Evolutionary conservation across 2,329 filamentous ascomycete genomes (phyloP).

Genomic region (Lojkania enalia): DNA sequence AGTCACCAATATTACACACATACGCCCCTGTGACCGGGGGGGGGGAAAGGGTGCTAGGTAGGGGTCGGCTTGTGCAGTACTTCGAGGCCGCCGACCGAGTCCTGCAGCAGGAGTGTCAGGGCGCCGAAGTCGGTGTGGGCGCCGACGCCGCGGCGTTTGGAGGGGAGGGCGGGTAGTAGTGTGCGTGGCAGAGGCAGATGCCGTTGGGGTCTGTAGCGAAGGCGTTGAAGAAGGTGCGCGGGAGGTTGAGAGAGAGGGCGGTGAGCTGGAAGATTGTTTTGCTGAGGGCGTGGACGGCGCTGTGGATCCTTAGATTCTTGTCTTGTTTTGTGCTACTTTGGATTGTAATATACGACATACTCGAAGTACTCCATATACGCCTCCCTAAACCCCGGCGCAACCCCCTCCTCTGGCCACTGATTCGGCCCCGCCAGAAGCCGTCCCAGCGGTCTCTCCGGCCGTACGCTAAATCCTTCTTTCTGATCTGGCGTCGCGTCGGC

Average conservation of each 20-base stretch:
- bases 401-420: slow-evolving; percentile 29
- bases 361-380: slow-evolving; percentile 32
- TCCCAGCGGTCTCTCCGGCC: slow-evolving; percentile 23
- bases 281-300: slow-evolving; percentile 17
- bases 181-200: slow-evolving; percentile 15
- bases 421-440: slow-evolving; percentile 13
- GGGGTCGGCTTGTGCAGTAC: slow-evolving; percentile 51
- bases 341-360: slow-evolving; percentile 3
- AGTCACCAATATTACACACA: slow-evolving; percentile 46
- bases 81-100: slow-evolving; percentile 55
- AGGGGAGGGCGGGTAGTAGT: slow-evolving; percentile 43
- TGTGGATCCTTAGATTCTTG: slow-evolving; percentile 3
- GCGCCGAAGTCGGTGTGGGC: slow-evolving; percentile 62
- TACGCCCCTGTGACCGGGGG: slow-evolving; percentile 34
- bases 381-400: slow-evolving; percentile 26
- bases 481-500: slow-evolving; percentile 23
- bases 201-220: slow-evolving; percentile 36
- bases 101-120: slow-evolving; percentile 60
- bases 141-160: slow-evolving; percentile 44
- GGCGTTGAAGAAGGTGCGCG: slow-evolving; percentile 37
- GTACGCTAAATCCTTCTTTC: slow-evolving; percentile 43
- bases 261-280: slow-evolving; percentile 44
- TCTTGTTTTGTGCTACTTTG: slow-evolving; percentile 10
- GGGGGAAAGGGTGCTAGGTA: slow-evolving; percentile 49
- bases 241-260: slow-evolving; percentile 42